Evolutionary conservation across 495 filamentous ascomycete genomes (phyloP).

Genomic region (Daldinia bambusicola): DNA sequence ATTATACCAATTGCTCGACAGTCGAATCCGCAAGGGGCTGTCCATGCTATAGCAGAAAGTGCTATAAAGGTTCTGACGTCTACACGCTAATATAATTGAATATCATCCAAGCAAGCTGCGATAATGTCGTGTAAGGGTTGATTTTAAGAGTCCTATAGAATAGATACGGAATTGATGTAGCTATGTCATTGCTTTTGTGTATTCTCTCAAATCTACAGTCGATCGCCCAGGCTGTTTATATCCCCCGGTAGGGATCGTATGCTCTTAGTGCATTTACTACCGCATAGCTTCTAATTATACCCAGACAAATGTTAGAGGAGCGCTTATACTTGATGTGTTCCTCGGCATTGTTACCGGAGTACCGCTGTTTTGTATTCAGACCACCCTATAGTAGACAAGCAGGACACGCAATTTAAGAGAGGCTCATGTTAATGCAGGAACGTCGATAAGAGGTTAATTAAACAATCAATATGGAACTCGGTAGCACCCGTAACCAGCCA

Average conservation of each 20-base stretch:
- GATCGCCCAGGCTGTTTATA: not conserved
- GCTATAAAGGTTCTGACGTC: not conserved
- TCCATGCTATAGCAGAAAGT: not conserved
- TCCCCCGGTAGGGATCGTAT: not conserved
- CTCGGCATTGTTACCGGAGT: constrained; percentile 28
- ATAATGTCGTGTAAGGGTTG: too few relatives aligned
- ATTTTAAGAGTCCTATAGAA: too few relatives aligned
- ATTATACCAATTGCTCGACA: not conserved
- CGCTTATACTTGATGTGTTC: not conserved
- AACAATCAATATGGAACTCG: constrained; percentile 38
- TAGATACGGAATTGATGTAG: too few relatives aligned
- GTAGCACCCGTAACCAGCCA: constrained; percentile 25
- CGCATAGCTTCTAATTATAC: constrained; percentile 13
- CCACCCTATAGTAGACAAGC: not conserved
- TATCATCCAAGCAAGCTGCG: too few relatives aligned
- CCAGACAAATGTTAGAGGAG: not conserved
- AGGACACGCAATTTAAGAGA: constrained; percentile 21
- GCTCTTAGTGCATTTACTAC: not conserved
- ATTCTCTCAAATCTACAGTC: too few relatives aligned
- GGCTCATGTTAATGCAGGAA: constrained; percentile 39
- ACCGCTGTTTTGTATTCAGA: constrained; percentile 20
- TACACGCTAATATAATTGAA: too few relatives aligned
- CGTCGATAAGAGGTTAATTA: constrained; percentile 14
- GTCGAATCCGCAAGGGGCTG: not conserved
- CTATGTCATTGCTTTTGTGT: too few relatives aligned